These are phyloP conservation scores for Wickerhamiella hasegawae DNA, from an alignment of 805 yeast genomes.

Conservation along the genomic window DNA sequence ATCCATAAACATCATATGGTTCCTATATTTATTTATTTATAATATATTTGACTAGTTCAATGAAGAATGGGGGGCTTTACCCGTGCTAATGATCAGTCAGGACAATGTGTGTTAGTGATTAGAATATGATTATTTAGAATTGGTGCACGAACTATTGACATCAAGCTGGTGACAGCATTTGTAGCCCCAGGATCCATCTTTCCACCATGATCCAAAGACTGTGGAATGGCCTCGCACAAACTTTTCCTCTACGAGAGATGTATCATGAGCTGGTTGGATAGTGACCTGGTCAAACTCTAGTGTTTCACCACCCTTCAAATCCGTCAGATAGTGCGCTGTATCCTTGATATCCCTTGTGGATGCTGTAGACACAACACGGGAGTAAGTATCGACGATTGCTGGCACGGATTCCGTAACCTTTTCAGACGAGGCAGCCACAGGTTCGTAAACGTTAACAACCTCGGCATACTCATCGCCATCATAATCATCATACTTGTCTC, in stretches of 20 bases:
- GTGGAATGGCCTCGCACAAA: neutral
- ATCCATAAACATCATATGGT: too few species aligned
- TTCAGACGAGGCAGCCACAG: neutral
- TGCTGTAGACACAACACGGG: slow-evolving; percentile 1
- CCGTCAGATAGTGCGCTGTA: slow-evolving; percentile 5
- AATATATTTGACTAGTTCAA: too few species aligned
- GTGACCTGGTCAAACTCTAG: too few species aligned
- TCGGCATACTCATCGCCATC: slow-evolving; percentile 2
- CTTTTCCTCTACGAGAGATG: neutral
- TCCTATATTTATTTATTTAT: too few species aligned
- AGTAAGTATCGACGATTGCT: slow-evolving; percentile 3
- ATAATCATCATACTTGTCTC: slow-evolving; percentile 4
- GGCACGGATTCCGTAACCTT: neutral
- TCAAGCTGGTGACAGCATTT: slow-evolving; percentile 1
- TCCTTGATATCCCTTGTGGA: slow-evolving; percentile 4
- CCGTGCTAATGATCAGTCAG: too few species aligned
- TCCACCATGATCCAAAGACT: slow-evolving; percentile 1
- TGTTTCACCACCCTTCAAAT: too few species aligned
- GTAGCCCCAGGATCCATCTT: slow-evolving; percentile 1
- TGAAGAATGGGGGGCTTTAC: too few species aligned
- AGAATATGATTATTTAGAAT: too few species aligned
- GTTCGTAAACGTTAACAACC: slow-evolving; percentile 1
- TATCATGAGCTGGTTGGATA: too few species aligned
- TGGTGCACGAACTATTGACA: neutral
- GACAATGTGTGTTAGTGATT: too few species aligned